phyloP scores from a whole-genome alignment of 345 rosid genomes.

The Balakata baccata region DNA sequence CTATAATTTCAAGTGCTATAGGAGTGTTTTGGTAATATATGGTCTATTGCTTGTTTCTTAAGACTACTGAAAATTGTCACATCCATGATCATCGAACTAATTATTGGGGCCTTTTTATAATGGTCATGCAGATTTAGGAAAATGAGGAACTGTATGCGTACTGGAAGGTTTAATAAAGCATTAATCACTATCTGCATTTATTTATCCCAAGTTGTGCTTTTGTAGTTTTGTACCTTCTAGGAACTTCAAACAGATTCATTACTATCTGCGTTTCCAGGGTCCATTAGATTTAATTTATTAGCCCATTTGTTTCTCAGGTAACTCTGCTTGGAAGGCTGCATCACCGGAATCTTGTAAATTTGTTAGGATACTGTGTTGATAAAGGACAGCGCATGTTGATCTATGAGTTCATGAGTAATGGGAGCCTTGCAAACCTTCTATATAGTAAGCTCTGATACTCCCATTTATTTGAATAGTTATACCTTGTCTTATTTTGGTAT shows the following conservation, averaged over 20 bases:
- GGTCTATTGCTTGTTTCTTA: too few species aligned
- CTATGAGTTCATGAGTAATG: slow-evolving; percentile 96
- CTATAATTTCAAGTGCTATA: neutral
- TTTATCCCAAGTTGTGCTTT: neutral
- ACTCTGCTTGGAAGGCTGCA: slow-evolving; percentile 87
- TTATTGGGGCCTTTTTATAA: neutral
- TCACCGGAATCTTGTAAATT: slow-evolving; percentile 93
- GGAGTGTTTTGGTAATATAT: too few species aligned
- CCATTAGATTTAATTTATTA: neutral
- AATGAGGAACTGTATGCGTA: neutral
- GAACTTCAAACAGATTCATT: neutral
- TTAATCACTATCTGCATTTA: neutral
- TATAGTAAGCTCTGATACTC: slow-evolving; percentile 52
- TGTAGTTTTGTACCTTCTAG: neutral
- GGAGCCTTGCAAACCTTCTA: slow-evolving; percentile 78
- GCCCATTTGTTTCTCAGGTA: slow-evolving; percentile 49
- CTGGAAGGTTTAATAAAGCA: neutral
- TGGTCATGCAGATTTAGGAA: neutral
- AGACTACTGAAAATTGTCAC: neutral
- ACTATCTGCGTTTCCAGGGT: neutral
- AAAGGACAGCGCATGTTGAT: slow-evolving; percentile 76
- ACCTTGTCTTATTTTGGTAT: neutral
- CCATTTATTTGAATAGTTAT: slow-evolving; percentile 11
- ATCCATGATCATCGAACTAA: neutral
- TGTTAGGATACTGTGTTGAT: slow-evolving; percentile 82